Evolutionary conservation across 169 alveolate species (phyloP).

Genomic region (Babesia bovis): DNA sequence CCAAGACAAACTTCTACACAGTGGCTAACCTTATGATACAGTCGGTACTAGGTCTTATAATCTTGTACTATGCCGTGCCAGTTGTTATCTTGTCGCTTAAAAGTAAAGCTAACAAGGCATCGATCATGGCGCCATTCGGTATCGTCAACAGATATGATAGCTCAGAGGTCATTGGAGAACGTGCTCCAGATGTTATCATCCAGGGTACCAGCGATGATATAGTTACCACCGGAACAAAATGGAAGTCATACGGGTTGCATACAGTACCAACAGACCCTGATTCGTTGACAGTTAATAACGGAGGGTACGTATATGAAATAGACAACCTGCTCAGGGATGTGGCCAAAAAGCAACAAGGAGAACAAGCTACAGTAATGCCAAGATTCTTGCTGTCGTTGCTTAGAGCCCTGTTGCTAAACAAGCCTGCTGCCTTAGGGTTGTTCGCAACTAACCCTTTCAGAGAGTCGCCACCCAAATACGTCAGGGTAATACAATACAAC

Average conservation of each 20-base stretch:
- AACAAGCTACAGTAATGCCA: conserved; percentile 13
- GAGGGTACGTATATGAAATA: conserved; percentile 41
- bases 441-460: conserved; percentile 40
- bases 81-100: conserved; percentile 1
- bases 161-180: conserved; percentile 8
- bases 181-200: conserved; percentile 33
- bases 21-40: conserved; percentile 31
- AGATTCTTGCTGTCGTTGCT: conserved; percentile 20
- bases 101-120: not conserved
- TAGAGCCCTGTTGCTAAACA: conserved; percentile 21
- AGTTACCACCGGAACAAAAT: conserved; percentile 40
- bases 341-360: not conserved
- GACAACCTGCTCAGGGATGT: conserved; percentile 38
- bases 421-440: conserved; percentile 7
- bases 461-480: conserved; percentile 48
- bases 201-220: conserved; percentile 53
- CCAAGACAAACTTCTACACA: not conserved
- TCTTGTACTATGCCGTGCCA: conserved; percentile 15
- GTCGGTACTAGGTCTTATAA: conserved; percentile 13
- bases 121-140: conserved; percentile 33
- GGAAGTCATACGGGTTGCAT: conserved; percentile 48
- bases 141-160: conserved; percentile 52
- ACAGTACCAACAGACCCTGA: conserved; percentile 34
- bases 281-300: not conserved
- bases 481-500: conserved; percentile 47